Conservation (phyloP, 2,329 filamentous ascomycete species). For the Apiospora kogelbergensis region DNA sequence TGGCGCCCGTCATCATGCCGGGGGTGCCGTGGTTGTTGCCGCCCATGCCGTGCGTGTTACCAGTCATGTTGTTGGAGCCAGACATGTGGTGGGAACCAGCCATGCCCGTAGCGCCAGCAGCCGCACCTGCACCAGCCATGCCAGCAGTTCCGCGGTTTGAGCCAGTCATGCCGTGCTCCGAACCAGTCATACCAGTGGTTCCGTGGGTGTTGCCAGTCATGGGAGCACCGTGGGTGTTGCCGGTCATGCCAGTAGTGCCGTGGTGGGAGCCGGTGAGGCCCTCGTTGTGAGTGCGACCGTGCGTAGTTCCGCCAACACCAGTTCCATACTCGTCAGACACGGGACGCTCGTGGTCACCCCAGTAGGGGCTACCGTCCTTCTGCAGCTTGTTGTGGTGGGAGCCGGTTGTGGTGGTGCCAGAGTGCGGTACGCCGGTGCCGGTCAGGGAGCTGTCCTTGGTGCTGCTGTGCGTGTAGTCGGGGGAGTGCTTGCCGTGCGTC, state of each 20-base stretch:
- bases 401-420: not conserved
- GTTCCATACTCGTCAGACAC: not conserved
- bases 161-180: not conserved
- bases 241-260: not conserved
- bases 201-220: not conserved
- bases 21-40: not conserved
- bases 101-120: not conserved
- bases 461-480: slow-evolving; percentile 13
- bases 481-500: not conserved
- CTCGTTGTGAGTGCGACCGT: not conserved
- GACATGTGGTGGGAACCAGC: not conserved
- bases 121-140: not conserved
- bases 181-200: no score
- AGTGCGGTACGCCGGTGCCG: not conserved
- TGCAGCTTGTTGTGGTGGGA: slow-evolving; percentile 16
- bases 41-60: not conserved
- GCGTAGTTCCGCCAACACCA: not conserved
- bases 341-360: not conserved
- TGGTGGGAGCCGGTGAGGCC: not conserved
- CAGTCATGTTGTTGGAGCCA: not conserved
- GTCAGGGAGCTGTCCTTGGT: not conserved
- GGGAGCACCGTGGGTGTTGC: not conserved
- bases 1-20: not conserved
- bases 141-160: not conserved
- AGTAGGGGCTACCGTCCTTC: slow-evolving; percentile 13